phyloP scores from a whole-genome alignment of 106 monocot species.

The Dioscorea dumetorum region DNA sequence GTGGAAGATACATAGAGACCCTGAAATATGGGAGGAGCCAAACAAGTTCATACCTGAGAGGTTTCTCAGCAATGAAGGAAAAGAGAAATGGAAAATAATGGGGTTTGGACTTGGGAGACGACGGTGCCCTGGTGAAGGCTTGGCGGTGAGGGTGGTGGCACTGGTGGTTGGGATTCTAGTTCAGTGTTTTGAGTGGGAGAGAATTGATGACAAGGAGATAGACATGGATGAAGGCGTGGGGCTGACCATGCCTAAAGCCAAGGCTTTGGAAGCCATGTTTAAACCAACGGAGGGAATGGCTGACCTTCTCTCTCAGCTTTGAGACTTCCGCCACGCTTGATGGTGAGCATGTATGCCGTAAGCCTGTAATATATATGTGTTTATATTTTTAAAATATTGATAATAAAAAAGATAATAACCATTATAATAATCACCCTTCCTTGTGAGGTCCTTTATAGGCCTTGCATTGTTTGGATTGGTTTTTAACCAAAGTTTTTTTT shows the following conservation, averaged over 20 bases:
- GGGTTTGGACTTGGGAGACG: constrained; percentile 17
- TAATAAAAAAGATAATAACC: too few species aligned
- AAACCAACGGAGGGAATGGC: constrained; percentile 6
- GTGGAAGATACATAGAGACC: constrained; percentile 15
- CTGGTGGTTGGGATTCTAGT: constrained; percentile 7
- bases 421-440: too few species aligned
- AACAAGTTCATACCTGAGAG: constrained; percentile 25
- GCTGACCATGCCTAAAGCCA: neutral
- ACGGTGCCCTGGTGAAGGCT: constrained; percentile 9
- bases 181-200: constrained; percentile 18
- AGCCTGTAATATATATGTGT: too few species aligned
- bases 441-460: too few species aligned
- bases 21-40: constrained; percentile 12
- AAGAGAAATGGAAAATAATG: neutral
- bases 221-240: constrained; percentile 8
- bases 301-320: neutral
- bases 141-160: neutral
- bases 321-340: neutral
- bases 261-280: constrained; percentile 1
- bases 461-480: too few species aligned
- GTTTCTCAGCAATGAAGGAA: constrained; percentile 2
- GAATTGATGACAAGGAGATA: constrained; percentile 3
- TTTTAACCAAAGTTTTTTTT: too few species aligned
- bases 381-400: too few species aligned
- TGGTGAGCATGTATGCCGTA: too few species aligned